Conservation (phyloP, 2,329 filamentous ascomycete genomes). For the Fusarium austroafricanum region DNA sequence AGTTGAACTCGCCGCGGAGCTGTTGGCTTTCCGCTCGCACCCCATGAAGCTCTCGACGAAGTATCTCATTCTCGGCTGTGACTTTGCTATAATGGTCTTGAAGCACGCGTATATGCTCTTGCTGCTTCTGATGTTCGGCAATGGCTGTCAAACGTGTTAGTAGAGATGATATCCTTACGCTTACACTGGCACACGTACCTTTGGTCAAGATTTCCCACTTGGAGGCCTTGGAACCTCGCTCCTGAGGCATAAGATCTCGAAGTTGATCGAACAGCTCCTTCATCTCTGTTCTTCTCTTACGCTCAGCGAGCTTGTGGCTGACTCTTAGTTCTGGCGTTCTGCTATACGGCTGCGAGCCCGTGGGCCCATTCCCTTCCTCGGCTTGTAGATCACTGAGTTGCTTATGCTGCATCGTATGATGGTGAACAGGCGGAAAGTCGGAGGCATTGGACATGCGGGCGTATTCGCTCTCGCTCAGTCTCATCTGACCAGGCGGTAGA, state of each 20-base stretch:
- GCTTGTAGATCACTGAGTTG: conserved; percentile 74
- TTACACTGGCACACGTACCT: conserved; percentile 62
- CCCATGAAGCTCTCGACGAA: conserved; percentile 62
- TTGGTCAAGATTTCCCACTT: conserved; percentile 93
- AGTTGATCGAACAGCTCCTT: conserved; percentile 87
- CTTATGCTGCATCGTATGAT: conserved; percentile 81
- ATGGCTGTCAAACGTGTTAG: conserved; percentile 61
- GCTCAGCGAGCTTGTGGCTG: conserved; percentile 86
- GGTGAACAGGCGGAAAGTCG: conserved; percentile 72
- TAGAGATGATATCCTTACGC: background rate
- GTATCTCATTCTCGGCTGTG: conserved; percentile 58
- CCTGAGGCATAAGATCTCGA: conserved; percentile 81
- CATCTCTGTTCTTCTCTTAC: conserved; percentile 88
- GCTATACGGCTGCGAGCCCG: conserved; percentile 79
- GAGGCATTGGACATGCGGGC: conserved; percentile 62
- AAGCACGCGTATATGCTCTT: conserved; percentile 60
- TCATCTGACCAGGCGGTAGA: conserved; percentile 76
- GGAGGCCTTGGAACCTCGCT: conserved; percentile 84
- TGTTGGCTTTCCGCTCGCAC: conserved; percentile 62
- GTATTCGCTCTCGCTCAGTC: conserved; percentile 73
- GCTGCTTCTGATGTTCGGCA: conserved; percentile 68
- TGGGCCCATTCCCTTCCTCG: conserved; percentile 63
- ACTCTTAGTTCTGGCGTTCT: conserved; percentile 83
- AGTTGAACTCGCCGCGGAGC: conserved; percentile 53
- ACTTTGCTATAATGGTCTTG: conserved; percentile 58